phyloP scores from a whole-genome alignment of 176 grass and related monocot genomes.

The Elaeis guineensis region DNA sequence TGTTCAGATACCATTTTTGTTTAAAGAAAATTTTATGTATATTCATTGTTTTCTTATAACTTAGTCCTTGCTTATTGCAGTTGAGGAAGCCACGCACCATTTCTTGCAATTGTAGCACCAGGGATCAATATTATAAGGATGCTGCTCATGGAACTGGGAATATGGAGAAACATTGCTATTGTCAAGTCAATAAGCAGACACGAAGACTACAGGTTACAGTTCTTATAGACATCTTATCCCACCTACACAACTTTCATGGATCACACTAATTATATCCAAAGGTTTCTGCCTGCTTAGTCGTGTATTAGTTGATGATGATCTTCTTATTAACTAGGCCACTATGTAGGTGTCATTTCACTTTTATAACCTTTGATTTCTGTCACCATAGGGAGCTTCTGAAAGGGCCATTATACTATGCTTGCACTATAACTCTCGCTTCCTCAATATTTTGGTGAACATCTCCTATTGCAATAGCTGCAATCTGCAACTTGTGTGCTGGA shows the following conservation, averaged over 20 bases:
- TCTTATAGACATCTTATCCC: neutral
- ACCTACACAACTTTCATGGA: too few relatives aligned
- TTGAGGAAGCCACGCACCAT: constrained; percentile 42
- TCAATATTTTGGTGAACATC: constrained; percentile 70
- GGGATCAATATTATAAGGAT: constrained; percentile 55
- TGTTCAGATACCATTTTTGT: too few relatives aligned
- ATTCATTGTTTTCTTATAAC: neutral
- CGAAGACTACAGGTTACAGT: constrained; percentile 48
- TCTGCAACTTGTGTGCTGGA: constrained; percentile 79
- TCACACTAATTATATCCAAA: too few relatives aligned
- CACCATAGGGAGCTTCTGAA: constrained; percentile 64
- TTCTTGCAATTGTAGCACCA: constrained; percentile 46
- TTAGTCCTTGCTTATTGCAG: constrained; percentile 20
- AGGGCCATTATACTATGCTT: constrained; percentile 75
- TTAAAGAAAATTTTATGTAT: too few relatives aligned
- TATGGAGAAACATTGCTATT: constrained; percentile 68
- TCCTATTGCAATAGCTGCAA: constrained; percentile 57
- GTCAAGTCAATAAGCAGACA: constrained; percentile 80
- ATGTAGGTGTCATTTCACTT: neutral
- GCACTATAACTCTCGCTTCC: constrained; percentile 55
- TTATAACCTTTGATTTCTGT: constrained; percentile 2
- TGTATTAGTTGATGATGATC: too few relatives aligned
- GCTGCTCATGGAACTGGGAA: constrained; percentile 59
- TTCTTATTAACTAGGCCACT: too few relatives aligned
- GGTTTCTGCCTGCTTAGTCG: too few relatives aligned